Conservation (phyloP, 2,329 filamentous ascomycete genomes). For the Fonsecaea erecta region DNA sequence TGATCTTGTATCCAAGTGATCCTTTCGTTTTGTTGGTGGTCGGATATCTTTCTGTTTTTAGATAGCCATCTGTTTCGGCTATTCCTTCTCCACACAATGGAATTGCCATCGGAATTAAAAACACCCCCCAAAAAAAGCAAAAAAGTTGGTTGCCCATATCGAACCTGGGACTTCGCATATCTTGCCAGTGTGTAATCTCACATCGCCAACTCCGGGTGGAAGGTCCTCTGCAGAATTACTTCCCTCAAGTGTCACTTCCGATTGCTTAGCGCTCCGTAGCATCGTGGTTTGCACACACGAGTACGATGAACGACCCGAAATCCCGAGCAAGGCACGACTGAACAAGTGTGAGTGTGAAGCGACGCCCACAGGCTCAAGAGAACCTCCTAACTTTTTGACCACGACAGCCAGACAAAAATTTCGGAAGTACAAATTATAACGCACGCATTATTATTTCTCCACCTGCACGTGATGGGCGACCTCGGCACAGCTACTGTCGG, state of each 20-base stretch:
- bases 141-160: constrained; percentile 43
- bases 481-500: background rate
- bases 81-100: constrained; percentile 3
- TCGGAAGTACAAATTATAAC: constrained; percentile 24
- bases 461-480: constrained; percentile 1
- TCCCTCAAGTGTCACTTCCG: constrained; percentile 60
- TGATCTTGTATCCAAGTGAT: background rate
- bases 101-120: background rate
- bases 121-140: constrained; percentile 16
- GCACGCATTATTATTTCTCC: background rate
- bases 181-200: constrained; percentile 55
- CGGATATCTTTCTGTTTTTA: too few relatives aligned
- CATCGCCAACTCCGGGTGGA: constrained; percentile 60
- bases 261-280: constrained; percentile 60
- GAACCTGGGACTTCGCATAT: constrained; percentile 41
- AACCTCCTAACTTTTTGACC: constrained; percentile 38
- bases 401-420: constrained; percentile 36
- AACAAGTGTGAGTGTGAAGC: constrained; percentile 38
- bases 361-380: constrained; percentile 31
- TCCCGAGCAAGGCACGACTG: constrained; percentile 60
- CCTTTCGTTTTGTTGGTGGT: background rate
- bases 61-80: too few relatives aligned
- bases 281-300: constrained; percentile 62
- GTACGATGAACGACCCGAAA: constrained; percentile 57
- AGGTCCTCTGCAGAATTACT: constrained; percentile 63